A percentile compares a stretch with the other conserved stretches of the same genome.
Conservation (phyloP, 495 filamentous ascomycete species). For the Aspergillus homomorphus region DNA sequence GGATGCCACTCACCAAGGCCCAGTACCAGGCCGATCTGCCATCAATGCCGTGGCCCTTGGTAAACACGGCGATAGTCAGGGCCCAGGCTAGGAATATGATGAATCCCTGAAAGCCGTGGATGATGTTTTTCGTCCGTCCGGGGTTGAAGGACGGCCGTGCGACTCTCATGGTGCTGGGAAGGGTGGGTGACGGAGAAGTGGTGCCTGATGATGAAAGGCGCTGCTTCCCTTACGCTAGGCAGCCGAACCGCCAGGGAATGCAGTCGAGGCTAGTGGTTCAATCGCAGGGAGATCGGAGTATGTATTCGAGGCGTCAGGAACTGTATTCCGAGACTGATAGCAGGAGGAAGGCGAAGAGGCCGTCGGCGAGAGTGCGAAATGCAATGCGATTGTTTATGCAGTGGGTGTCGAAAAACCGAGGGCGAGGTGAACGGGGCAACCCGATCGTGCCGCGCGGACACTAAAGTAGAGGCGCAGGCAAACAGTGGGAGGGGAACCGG, state of each 20-base stretch:
- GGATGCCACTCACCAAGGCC: slow-evolving; percentile 55
- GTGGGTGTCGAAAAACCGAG: slow-evolving; percentile 15
- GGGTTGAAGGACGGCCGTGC: slow-evolving; percentile 35
- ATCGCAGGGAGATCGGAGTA: neutral
- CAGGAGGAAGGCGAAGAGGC: neutral
- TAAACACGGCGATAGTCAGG: slow-evolving; percentile 71
- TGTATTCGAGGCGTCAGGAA: neutral
- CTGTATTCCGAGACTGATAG: neutral
- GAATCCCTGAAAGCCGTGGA: slow-evolving; percentile 58
- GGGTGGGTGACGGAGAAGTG: slow-evolving; percentile 5
- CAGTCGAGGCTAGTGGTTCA: neutral
- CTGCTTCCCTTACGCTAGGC: slow-evolving; percentile 2
- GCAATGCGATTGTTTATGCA: slow-evolving; percentile 24
- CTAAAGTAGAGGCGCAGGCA: slow-evolving; percentile 12
- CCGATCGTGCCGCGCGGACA: slow-evolving; percentile 25
- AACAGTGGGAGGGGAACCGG: neutral
- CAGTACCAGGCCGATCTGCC: slow-evolving; percentile 74
- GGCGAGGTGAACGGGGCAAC: slow-evolving; percentile 26
- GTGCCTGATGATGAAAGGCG: slow-evolving; percentile 11
- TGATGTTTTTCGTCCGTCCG: slow-evolving; percentile 45
- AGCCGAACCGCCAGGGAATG: neutral
- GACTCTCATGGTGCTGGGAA: slow-evolving; percentile 26
- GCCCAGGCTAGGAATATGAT: slow-evolving; percentile 69
- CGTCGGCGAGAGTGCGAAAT: slow-evolving; percentile 2
- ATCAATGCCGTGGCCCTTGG: slow-evolving; percentile 58